Conservation (phyloP, 768 basidiomycete species). For the Collybiopsis confluens region DNA sequence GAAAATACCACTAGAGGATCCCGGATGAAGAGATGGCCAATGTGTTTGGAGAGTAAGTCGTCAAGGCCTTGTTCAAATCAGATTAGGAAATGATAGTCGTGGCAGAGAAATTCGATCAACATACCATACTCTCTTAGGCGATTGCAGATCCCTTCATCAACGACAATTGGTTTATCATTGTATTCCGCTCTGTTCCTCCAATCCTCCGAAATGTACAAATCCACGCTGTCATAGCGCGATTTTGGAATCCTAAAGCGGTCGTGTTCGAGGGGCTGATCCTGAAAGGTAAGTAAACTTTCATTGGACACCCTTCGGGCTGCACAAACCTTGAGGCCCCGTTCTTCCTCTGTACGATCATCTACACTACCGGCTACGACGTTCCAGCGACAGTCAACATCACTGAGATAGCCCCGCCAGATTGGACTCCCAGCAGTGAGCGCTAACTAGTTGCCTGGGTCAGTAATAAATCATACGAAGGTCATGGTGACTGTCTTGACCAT, state of each 20-base stretch:
- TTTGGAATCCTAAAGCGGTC: constrained; percentile 84
- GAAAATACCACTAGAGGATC: constrained; percentile 95
- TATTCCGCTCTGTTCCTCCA: constrained; percentile 90
- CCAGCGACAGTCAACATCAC: constrained; percentile 98
- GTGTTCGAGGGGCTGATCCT: constrained; percentile 65
- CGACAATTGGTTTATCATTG: constrained; percentile 82
- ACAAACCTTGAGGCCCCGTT: constrained; percentile 78
- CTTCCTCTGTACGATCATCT: constrained; percentile 94
- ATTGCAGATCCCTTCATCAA: constrained; percentile 69
- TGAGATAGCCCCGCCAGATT: constrained; percentile 88
- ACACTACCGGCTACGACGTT: constrained; percentile 98
- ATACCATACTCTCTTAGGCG: constrained; percentile 75
- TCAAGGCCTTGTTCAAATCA: constrained; percentile 62
- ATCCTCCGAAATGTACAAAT: constrained; percentile 85
- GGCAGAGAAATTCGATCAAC: constrained; percentile 15
- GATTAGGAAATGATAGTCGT: too few relatives aligned
- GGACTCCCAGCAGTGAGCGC: constrained; percentile 95
- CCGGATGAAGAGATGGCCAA: constrained; percentile 95
- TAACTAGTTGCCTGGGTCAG: constrained; percentile 45
- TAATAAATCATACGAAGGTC: constrained; percentile 7
- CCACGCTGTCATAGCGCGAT: constrained; percentile 95
- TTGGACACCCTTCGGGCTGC: neutral
- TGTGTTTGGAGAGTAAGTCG: constrained; percentile 80
- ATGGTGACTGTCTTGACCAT: constrained; percentile 54
- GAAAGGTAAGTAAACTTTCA: neutral